Evolutionary conservation across 176 grass and related monocot genomes (phyloP).

Genomic region (Saccharum spontaneum): DNA sequence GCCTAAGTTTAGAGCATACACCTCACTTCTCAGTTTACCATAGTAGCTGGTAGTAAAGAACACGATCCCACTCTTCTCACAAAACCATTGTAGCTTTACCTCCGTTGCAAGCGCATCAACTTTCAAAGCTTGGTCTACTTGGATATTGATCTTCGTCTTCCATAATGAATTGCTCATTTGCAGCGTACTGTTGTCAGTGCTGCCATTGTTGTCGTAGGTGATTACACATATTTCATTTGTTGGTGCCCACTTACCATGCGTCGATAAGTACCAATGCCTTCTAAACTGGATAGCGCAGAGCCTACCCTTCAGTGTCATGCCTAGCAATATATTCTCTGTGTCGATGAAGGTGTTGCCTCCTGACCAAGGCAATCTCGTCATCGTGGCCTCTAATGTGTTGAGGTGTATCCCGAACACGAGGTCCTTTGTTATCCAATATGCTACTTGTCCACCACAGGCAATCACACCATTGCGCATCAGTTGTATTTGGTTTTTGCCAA

Average conservation of each 20-base stretch:
- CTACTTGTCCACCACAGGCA: neutral
- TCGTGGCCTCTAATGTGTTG: neutral
- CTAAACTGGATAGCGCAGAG: neutral
- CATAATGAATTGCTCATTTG: neutral
- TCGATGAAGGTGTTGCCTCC: too few relatives aligned
- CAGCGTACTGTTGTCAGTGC: too few relatives aligned
- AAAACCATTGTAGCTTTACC: constrained; percentile 15
- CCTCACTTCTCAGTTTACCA: neutral
- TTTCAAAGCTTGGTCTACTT: neutral
- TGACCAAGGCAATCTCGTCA: neutral
- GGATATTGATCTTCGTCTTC: neutral
- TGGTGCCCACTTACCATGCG: too few relatives aligned
- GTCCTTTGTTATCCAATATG: neutral
- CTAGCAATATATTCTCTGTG: neutral
- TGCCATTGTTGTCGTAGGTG: neutral
- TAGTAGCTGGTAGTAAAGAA: neutral
- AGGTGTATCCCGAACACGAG: neutral
- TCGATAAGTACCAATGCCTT: too few relatives aligned
- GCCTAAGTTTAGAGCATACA: neutral
- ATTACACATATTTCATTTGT: neutral
- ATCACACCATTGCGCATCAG: neutral
- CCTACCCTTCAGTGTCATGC: neutral
- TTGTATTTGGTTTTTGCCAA: neutral
- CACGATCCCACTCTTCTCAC: constrained; percentile 5
- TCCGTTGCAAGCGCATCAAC: neutral